These are phyloP conservation scores for Ephemerocybe angulata DNA, from an alignment of 768 basidiomycete genomes.

Conservation along the genomic window DNA sequence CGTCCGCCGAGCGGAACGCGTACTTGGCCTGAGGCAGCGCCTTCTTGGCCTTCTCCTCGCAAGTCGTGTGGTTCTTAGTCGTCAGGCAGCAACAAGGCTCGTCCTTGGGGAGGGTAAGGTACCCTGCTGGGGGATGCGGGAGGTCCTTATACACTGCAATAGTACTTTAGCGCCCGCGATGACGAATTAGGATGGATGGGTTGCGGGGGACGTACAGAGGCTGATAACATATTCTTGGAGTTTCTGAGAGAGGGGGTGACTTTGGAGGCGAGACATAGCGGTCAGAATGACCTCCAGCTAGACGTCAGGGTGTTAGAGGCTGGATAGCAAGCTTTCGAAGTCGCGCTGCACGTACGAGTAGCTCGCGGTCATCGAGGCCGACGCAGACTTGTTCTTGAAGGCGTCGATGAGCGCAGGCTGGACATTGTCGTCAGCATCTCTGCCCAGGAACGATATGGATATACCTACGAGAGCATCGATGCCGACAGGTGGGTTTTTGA, in stretches of 20 bases:
- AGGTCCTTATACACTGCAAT: conserved; percentile 71
- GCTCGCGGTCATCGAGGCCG: conserved; percentile 56
- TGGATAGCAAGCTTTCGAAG: not conserved
- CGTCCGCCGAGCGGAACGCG: conserved; percentile 56
- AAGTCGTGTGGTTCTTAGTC: not conserved
- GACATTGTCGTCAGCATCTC: not conserved
- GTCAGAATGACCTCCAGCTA: conserved; percentile 63
- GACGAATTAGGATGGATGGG: conserved; percentile 6
- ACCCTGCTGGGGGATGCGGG: conserved; percentile 66
- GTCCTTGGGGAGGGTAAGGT: conserved; percentile 35
- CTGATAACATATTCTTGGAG: conserved; percentile 51
- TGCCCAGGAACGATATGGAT: not conserved
- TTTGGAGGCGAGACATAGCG: conserved; percentile 52
- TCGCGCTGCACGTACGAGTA: conserved; percentile 43
- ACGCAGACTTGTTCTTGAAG: conserved; percentile 33
- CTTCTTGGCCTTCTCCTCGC: not conserved
- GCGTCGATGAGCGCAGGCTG: conserved; percentile 52
- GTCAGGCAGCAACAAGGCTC: too few relatives aligned
- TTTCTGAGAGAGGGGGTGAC: conserved; percentile 26
- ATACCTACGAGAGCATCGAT: conserved; percentile 28
- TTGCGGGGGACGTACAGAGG: conserved; percentile 43
- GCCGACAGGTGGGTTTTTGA: conserved; percentile 25
- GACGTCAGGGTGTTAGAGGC: too few relatives aligned
- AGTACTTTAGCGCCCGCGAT: conserved; percentile 14
- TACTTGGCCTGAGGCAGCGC: conserved; percentile 33